Percentiles rank a stretch among this genome's conserved stretches.
Evolutionary conservation across 352 stramenopile species (phyloP).

Genomic region (Phytophthora colocasiae): DNA sequence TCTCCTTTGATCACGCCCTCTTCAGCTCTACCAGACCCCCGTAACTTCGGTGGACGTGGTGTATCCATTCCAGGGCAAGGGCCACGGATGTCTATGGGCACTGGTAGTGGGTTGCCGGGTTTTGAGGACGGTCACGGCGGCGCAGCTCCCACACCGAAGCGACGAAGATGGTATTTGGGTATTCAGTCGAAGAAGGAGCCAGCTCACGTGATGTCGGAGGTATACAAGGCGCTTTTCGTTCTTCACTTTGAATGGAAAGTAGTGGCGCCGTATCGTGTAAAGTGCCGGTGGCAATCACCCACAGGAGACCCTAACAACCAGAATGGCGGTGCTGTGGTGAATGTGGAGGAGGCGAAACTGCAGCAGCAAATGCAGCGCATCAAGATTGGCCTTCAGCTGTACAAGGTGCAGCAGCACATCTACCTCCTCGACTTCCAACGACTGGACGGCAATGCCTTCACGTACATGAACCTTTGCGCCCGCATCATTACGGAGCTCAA

Average conservation of each 20-base stretch:
- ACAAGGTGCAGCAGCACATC: conserved; percentile 98
- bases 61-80: conserved; percentile 38
- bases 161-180: conserved; percentile 97
- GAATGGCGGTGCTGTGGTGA: conserved; percentile 26
- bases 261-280: conserved; percentile 96
- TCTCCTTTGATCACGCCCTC: conserved; percentile 79
- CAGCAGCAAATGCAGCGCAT: conserved; percentile 74
- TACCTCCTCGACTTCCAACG: conserved; percentile 99
- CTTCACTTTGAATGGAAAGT: conserved; percentile 98
- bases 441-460: conserved; percentile 97
- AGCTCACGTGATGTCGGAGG: conserved; percentile 99
- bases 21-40: conserved; percentile 44
- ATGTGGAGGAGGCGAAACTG: conserved; percentile 36
- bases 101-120: conserved; percentile 33
- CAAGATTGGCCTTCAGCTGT: conserved; percentile 96
- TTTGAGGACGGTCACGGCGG: conserved; percentile 48
- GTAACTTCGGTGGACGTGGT: conserved; percentile 71
- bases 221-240: conserved; percentile 98
- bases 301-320: conserved; percentile 30
- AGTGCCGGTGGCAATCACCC: conserved; percentile 95
- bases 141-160: conserved; percentile 56
- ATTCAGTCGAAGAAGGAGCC: conserved; percentile 99
- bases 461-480: conserved; percentile 99
- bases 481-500: conserved; percentile 99
- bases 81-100: conserved; percentile 31